phyloP scores from a whole-genome alignment of 2,329 filamentous ascomycete genomes.

The Chaetoscypha palmicola region DNA sequence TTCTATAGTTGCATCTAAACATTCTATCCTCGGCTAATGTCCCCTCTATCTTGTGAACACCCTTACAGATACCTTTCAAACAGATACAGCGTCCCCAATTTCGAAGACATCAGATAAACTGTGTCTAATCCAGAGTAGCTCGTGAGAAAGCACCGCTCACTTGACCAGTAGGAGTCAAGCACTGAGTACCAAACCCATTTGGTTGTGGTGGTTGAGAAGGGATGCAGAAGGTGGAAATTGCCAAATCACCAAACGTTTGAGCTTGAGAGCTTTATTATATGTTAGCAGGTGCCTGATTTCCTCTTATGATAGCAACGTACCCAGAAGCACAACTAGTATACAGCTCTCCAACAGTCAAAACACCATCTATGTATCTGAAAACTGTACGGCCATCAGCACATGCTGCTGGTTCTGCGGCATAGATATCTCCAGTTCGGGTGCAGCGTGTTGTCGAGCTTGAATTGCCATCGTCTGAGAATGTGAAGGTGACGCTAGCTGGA shows the following conservation, averaged over 20 bases:
- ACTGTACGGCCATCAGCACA: slow-evolving; percentile 1
- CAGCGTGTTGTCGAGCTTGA: background rate
- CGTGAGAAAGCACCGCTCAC: slow-evolving; percentile 2
- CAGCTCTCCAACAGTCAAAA: background rate
- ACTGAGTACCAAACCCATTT: slow-evolving; percentile 11
- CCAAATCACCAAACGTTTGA: slow-evolving; percentile 8
- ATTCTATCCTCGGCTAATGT: no score
- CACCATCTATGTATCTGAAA: slow-evolving; percentile 1
- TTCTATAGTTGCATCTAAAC: no score
- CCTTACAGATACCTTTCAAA: no score
- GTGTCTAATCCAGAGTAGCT: no score
- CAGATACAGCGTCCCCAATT: no score
- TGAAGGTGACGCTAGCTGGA: slow-evolving; percentile 12
- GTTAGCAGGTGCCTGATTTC: no score
- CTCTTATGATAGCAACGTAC: no score
- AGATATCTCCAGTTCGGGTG: slow-evolving; percentile 4
- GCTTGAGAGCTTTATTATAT: no score
- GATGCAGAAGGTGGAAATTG: slow-evolving; percentile 3
- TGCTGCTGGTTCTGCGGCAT: background rate
- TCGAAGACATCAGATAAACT: no score
- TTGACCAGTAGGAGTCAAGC: slow-evolving; percentile 10
- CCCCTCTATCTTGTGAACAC: no score
- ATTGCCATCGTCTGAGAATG: slow-evolving; percentile 6
- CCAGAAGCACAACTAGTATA: slow-evolving; percentile 6
- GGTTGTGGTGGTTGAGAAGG: slow-evolving; percentile 8